Evolutionary conservation across 768 basidiomycete genomes (phyloP), one percentile per base, ranked within the genome.

Genomic region (Paxillus involutus): DNA sequence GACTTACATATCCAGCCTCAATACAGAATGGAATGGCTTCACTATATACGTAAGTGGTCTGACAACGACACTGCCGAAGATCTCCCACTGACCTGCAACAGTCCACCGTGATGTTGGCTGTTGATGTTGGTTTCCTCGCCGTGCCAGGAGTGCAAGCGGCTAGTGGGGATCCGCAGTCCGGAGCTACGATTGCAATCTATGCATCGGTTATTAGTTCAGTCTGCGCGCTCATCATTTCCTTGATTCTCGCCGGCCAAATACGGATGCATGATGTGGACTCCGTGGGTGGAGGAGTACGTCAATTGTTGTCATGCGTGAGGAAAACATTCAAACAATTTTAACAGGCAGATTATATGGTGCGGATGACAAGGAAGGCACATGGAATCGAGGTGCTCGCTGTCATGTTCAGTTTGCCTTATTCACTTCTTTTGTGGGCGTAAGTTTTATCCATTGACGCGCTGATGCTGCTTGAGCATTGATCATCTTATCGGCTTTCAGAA

Each of bases 61-160:
- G 32, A 48, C 17, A 24, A 17, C 8, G 5, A 13, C 11, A 35
- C 1, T 35, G 13, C 10, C 35, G 14, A 13, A 35, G 35, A 12
- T 35, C 12, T 35, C 35, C 35, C 16, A 26, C 12, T 40, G 11
- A 39, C 4, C 3, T 39, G 33, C 13, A 16, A n/a, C 30, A 82
- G 80, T 73, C 73, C 4, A 78, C 77, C 0, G 78, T 83, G 16
- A 63, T 83, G 40, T 63, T 83, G 7, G 76, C 75, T 13, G 78
- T 78, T 2, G 80, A 82, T 48, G 75, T 85, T 2, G 75, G 76
- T 0, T 81, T 83, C 57, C 62, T 85, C 14, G 76, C 79, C 3
- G 81, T 84, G 16, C 77, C 77, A 73, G 21, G 52, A n/a, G 58
- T 39, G 53, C 29, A 24, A 5, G 43, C 60, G 3, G 19, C 13